Evolutionary conservation across 2,329 filamentous ascomycete genomes (phyloP), one percentile per base, ranked within the genome.

Genomic region (Venturia oleaginea): DNA sequence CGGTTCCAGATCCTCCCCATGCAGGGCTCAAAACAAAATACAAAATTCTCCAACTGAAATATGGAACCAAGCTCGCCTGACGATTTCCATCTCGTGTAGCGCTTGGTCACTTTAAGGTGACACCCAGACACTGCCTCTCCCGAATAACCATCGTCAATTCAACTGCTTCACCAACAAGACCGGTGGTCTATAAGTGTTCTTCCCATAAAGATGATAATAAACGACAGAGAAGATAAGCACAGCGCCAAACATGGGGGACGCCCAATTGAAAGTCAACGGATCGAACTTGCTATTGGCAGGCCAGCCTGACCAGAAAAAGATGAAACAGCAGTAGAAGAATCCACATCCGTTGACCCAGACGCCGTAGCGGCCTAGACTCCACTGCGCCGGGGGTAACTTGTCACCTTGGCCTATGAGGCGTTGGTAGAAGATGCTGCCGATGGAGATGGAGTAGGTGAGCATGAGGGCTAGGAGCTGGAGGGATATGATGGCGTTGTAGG

Each of bases 201-300:
- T 71, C 2, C 78, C 80, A 51, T 71, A 68, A 3, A 76, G 15
- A n/a, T 71, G 67, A 66, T 80, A 82, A 66, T 77, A 81, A 0
- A 73, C 65, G 2, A 78, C 71, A 2, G 78, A 76, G 43, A 80
- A 76, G 10, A 74, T 67, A 15, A 81, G 70, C 24, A 80, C 72
- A 5, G 73, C 73, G n/a, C 76, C 73, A 64, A 78, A 81, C 68
- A 82, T 79, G 0, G 73, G 70, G 51, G 76, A 72, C 38, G 75
- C 76, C 78, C 79, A 81, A 66, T 81, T 81, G 69, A 68, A 34
- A 60, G 60, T 66, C 78, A 81, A 80, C 4, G 73, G 74, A 61
- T 69, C 67, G 11, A 68, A 66, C 10, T 69, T 68, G 27, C 77
- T 76, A 5, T 69, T 66, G 0, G 79, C 79, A 7, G 64, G 64